These are phyloP conservation scores for Orbilia oligospora DNA, from an alignment of 2,329 filamentous ascomycete species.

Conservation along the genomic window DNA sequence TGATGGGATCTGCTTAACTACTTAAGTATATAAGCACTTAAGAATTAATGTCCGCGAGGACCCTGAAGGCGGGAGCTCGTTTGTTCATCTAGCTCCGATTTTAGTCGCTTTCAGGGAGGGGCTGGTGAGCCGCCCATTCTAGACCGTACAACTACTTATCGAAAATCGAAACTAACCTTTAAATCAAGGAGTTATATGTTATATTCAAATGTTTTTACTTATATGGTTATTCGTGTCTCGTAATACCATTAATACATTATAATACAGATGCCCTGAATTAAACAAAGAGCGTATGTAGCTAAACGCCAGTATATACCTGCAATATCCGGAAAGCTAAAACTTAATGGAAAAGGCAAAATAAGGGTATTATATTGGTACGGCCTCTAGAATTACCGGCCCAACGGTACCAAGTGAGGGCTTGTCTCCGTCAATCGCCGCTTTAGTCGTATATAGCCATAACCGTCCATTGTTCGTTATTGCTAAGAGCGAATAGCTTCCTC, in stretches of 20 bases:
- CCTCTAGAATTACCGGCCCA: conserved; percentile 21
- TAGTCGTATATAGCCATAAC: background rate
- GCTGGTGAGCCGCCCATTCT: background rate
- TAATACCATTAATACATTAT: conserved; percentile 31
- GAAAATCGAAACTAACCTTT: background rate
- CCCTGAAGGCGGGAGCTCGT: conserved; percentile 7
- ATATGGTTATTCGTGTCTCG: background rate
- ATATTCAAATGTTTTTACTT: background rate
- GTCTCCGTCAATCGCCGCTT: background rate
- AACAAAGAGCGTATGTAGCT: background rate
- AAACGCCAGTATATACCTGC: conserved; percentile 24
- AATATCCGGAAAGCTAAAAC: background rate
- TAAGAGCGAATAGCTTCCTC: background rate
- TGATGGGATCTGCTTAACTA: too few species aligned
- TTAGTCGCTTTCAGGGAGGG: background rate
- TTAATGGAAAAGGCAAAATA: background rate
- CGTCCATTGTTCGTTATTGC: background rate
- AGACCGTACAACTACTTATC: background rate
- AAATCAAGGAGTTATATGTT: background rate
- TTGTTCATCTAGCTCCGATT: background rate
- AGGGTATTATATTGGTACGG: background rate
- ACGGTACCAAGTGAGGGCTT: background rate
- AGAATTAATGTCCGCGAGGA: background rate
- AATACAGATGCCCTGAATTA: conserved; percentile 7
- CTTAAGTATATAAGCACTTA: too few species aligned